These are phyloP conservation scores for Panaeolus cyanescens DNA, from an alignment of 768 basidiomycete species.

Conservation along the genomic window DNA sequence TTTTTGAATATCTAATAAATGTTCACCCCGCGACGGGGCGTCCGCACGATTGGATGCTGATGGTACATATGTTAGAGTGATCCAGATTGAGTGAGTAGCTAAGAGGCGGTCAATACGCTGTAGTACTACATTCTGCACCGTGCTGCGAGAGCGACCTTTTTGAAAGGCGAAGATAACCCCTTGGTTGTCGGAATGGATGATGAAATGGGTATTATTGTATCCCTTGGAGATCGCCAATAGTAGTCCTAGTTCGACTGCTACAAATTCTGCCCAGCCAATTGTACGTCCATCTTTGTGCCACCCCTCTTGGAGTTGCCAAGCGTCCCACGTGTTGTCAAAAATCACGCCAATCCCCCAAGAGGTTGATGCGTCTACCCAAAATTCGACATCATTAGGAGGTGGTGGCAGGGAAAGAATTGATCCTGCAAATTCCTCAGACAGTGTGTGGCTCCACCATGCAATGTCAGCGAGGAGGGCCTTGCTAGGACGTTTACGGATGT, in stretches of 20 bases:
- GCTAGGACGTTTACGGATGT: constrained; percentile 15
- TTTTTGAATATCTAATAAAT: neutral
- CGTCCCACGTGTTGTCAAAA: constrained; percentile 28
- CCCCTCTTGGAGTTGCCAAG: constrained; percentile 26
- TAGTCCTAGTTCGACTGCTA: constrained; percentile 37
- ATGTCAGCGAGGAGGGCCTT: constrained; percentile 18
- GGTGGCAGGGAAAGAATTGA: constrained; percentile 13
- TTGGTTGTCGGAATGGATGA: constrained; percentile 35
- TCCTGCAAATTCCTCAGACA: constrained; percentile 13
- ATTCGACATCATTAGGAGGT: constrained; percentile 2
- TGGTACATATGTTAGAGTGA: constrained; percentile 24
- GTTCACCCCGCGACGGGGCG: constrained; percentile 19
- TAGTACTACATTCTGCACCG: constrained; percentile 29
- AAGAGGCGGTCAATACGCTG: constrained; percentile 23
- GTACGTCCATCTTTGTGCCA: constrained; percentile 30
- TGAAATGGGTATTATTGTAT: constrained; percentile 23
- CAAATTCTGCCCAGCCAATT: constrained; percentile 45
- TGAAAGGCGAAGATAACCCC: constrained; percentile 30
- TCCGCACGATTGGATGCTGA: constrained; percentile 22
- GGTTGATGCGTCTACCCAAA: constrained; percentile 40
- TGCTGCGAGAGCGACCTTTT: constrained; percentile 25
- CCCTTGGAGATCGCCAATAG: constrained; percentile 18
- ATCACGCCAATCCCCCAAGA: constrained; percentile 37
- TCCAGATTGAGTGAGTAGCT: constrained; percentile 23
- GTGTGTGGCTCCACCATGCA: constrained; percentile 23